These are phyloP conservation scores for Fusarium graminum DNA, from an alignment of 2,329 filamentous ascomycete genomes.

Conservation along the genomic window DNA sequence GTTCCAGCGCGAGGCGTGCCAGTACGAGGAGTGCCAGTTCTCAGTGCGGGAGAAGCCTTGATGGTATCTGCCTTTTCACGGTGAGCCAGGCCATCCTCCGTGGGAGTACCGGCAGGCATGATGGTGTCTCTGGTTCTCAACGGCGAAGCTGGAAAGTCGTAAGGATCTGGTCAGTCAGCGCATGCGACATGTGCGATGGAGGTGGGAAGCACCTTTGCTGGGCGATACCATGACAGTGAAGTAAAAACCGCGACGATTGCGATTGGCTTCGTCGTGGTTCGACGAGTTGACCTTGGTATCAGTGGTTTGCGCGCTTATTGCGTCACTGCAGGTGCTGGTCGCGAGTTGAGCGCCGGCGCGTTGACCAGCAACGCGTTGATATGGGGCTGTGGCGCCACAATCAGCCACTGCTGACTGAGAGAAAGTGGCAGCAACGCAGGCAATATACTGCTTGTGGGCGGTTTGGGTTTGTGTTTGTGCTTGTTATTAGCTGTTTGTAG, in stretches of 20 bases:
- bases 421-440: neutral
- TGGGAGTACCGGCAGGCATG: conserved; percentile 28
- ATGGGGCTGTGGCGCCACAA: conserved; percentile 35
- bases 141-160: conserved; percentile 46
- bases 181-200: neutral
- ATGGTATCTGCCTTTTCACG: conserved; percentile 28
- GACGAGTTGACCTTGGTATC: conserved; percentile 6
- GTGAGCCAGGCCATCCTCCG: conserved; percentile 33
- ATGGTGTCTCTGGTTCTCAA: conserved; percentile 26
- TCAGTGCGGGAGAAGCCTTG: conserved; percentile 27
- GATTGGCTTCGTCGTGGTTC: conserved; percentile 27
- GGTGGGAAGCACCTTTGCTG: conserved; percentile 25
- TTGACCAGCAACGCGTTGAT: conserved; percentile 42
- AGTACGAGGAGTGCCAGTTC: conserved; percentile 22
- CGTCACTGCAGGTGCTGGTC: conserved; percentile 43
- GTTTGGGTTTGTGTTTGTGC: neutral
- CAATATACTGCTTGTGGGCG: too few species aligned
- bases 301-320: conserved; percentile 31
- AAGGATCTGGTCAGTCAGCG: conserved; percentile 41
- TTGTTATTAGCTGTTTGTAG: neutral
- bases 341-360: conserved; percentile 43
- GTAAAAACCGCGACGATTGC: conserved; percentile 8
- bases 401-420: conserved; percentile 35
- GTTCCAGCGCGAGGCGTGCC: conserved; percentile 29
- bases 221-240: conserved; percentile 26